Conservation (phyloP, 106 monocot genomes). For the Acorus calamus region DNA sequence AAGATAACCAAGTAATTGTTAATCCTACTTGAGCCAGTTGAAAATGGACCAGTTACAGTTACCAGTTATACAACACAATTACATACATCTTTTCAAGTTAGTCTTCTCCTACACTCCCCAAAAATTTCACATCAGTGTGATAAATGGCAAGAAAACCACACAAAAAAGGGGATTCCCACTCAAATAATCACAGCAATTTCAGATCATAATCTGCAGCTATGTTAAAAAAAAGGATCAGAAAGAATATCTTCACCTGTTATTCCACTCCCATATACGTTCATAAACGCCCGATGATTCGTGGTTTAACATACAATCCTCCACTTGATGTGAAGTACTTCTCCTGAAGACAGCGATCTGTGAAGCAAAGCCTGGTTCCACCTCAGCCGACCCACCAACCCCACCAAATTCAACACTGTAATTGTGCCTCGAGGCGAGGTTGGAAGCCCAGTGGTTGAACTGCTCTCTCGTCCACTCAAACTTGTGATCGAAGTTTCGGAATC, state of each 20-base stretch:
- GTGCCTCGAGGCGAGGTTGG: conserved; percentile 43
- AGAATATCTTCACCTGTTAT: background rate
- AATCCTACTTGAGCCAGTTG: too few relatives aligned
- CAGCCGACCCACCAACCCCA: conserved; percentile 81
- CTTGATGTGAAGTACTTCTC: conserved; percentile 8
- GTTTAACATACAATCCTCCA: conserved; percentile 1
- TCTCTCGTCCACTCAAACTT: conserved; percentile 96
- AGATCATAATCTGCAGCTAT: too few relatives aligned
- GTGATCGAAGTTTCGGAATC: conserved; percentile 87
- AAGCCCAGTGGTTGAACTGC: conserved; percentile 86
- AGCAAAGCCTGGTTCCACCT: conserved; percentile 84
- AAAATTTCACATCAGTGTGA: too few relatives aligned
- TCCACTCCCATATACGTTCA: conserved; percentile 81
- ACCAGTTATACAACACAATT: too few relatives aligned
- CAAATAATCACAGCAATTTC: too few relatives aligned
- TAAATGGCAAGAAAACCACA: too few relatives aligned
- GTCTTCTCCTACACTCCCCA: too few relatives aligned
- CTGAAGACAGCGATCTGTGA: conserved; percentile 93
- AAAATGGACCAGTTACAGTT: too few relatives aligned
- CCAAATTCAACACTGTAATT: conserved; percentile 68
- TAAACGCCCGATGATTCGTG: conserved; percentile 27
- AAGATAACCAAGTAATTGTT: too few relatives aligned
- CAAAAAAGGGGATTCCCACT: too few relatives aligned
- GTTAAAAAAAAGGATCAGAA: background rate
- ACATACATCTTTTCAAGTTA: too few relatives aligned